A percentile compares a stretch with the other conserved stretches of the same genome.
phyloP scores from a whole-genome alignment of 352 stramenopile genomes.

The Halophytophthora batemanensis region DNA sequence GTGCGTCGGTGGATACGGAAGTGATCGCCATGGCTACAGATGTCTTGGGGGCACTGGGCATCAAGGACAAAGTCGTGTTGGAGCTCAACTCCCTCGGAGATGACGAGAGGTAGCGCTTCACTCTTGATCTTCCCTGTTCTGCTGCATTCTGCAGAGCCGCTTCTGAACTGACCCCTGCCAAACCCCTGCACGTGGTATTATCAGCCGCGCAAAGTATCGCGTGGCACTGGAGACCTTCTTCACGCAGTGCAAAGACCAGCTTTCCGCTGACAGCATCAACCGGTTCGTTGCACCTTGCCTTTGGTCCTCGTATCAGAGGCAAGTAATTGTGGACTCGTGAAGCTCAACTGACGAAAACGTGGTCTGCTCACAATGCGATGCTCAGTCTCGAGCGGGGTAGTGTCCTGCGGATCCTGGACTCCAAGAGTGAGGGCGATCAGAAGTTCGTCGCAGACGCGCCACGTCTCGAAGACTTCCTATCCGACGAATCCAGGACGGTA shows the following conservation, averaged over 20 bases:
- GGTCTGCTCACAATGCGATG: background rate
- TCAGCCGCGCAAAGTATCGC: slow-evolving; percentile 67
- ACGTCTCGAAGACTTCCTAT: slow-evolving; percentile 60
- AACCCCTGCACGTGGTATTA: background rate
- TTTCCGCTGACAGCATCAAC: slow-evolving; percentile 75
- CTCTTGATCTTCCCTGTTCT: background rate
- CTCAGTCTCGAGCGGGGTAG: slow-evolving; percentile 79
- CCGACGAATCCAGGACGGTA: slow-evolving; percentile 51
- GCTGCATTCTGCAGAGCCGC: background rate
- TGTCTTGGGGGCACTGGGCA: slow-evolving; percentile 47
- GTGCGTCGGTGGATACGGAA: slow-evolving; percentile 77
- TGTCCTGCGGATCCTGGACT: slow-evolving; percentile 85
- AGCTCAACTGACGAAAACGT: background rate
- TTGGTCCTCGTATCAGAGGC: background rate
- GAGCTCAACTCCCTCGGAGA: slow-evolving; percentile 85
- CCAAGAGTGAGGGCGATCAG: slow-evolving; percentile 73
- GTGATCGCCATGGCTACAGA: slow-evolving; percentile 80
- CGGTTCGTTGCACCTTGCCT: slow-evolving; percentile 34
- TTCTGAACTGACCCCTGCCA: background rate
- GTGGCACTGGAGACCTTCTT: slow-evolving; percentile 66
- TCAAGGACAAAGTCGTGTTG: slow-evolving; percentile 56
- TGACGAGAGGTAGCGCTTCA: slow-evolving; percentile 50
- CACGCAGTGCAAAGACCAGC: slow-evolving; percentile 46
- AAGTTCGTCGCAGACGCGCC: slow-evolving; percentile 66
- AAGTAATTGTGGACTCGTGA: background rate